phyloP scores from a whole-genome alignment of 2,329 filamentous ascomycete species.

The Phialophora macrospora region DNA sequence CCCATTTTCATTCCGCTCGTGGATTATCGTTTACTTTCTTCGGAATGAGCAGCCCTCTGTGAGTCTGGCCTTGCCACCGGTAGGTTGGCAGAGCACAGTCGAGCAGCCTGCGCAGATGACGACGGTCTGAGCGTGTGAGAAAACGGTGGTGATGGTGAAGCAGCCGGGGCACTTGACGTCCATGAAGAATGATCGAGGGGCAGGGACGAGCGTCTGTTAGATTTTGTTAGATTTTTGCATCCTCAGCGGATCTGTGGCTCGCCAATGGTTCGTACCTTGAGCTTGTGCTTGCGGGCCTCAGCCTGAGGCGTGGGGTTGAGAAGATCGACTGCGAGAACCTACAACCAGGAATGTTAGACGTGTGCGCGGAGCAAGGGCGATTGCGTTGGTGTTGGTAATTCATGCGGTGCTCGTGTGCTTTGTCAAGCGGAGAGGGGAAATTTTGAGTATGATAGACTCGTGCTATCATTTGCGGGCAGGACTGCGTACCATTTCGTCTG shows the following conservation, averaged over 20 bases:
- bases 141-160: slow-evolving; percentile 99
- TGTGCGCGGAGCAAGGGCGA: slow-evolving; percentile 22
- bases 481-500: slow-evolving; percentile 71
- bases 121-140: slow-evolving; percentile 99
- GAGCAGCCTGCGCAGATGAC: slow-evolving; percentile 99
- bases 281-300: slow-evolving; percentile 99
- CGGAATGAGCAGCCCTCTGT: slow-evolving; percentile 99
- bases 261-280: slow-evolving; percentile 75
- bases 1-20: slow-evolving; percentile 38
- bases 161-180: slow-evolving; percentile 99
- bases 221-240: slow-evolving; percentile 26
- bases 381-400: slow-evolving; percentile 32
- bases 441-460: slow-evolving; percentile 33
- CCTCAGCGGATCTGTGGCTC: background rate
- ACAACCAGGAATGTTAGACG: slow-evolving; percentile 41
- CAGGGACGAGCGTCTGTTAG: slow-evolving; percentile 83
- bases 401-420: slow-evolving; percentile 39
- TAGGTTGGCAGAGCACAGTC: slow-evolving; percentile 98
- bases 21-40: slow-evolving; percentile 81
- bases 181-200: slow-evolving; percentile 99
- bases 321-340: slow-evolving; percentile 99
- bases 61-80: slow-evolving; percentile 97
- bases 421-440: slow-evolving; percentile 25
- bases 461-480: slow-evolving; percentile 10
- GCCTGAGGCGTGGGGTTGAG: slow-evolving; percentile 97